These are phyloP conservation scores for Nitzschia sp. DNA, from an alignment of 108 stramenopile genomes.

Conservation along the genomic window DNA sequence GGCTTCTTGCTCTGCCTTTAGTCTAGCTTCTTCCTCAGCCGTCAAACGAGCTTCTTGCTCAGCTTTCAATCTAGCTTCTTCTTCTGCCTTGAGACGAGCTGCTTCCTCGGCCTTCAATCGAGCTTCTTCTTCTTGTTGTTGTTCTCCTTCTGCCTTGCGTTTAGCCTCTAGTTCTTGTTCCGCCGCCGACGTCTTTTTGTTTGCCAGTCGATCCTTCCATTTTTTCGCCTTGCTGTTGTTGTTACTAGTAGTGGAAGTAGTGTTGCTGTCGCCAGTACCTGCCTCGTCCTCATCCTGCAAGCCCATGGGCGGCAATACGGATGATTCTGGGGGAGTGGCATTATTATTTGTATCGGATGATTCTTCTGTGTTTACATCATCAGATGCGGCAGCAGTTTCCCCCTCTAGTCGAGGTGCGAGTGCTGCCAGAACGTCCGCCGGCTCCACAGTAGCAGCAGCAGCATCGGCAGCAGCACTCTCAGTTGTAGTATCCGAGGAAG, in stretches of 20 bases:
- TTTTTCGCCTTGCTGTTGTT: not conserved
- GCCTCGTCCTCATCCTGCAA: not conserved
- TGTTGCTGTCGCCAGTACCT: not conserved
- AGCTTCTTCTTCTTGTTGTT: not conserved
- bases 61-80: not conserved
- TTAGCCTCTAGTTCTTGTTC: not conserved
- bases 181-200: not conserved
- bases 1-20: not conserved
- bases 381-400: too few relatives aligned
- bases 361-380: too few relatives aligned
- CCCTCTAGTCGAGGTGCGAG: too few relatives aligned
- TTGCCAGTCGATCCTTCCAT: not conserved
- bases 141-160: not conserved
- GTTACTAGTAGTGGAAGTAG: not conserved
- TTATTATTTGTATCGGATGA: too few relatives aligned
- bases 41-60: not conserved
- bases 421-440: too few relatives aligned
- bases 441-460: too few relatives aligned
- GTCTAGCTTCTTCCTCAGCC: not conserved
- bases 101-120: too few relatives aligned
- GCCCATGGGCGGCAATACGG: too few relatives aligned
- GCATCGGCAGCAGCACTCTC: too few relatives aligned
- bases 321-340: too few relatives aligned
- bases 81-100: not conserved
- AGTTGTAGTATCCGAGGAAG: too few relatives aligned